Base-by-base conservation (phyloP, 352 stramenopile genomes). In the Globisporangium spinosum region DNA sequence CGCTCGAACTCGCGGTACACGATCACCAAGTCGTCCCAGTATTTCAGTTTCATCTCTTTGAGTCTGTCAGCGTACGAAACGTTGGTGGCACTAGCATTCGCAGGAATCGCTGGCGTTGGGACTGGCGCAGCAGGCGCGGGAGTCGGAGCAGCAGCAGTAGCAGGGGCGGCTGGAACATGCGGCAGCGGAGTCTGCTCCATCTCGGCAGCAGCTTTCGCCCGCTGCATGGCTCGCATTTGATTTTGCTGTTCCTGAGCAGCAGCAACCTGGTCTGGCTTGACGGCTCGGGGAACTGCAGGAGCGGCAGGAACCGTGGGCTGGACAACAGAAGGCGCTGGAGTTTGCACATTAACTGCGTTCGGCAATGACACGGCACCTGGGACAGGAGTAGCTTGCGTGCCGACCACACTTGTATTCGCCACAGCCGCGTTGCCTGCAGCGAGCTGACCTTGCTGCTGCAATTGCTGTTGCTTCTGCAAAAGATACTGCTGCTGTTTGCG, bases 1-100 rank as follows among this genome's bases (percentile, higher is more conserved):
- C 85, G 79, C 58, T 92, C 85, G 61, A 94, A 93, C 62, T 94
- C 87, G n/a, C 80, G 79, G 63, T 91, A 92, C 22, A 94, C 87
- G 56, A 93, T 83, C 56, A 94, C 79, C 12, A 94, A 61, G 58
- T 93, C 85, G 29, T 94, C 82, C 85, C 85, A 94, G 57, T 94
- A 93, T 66, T 94, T 94, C 23, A 71, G 68, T 60, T 89, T 90
- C 71, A 93, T 80, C 64, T 91, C 80, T 61, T 86, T 87, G 20
- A 92, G 74, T 22, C 83, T 77, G 27, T 94, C 85, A 29, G 79
- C 80, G 68, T 94, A 94, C 17, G 82, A 82, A 40, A 66, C 55
- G 7, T 6, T 76, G 3, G 71, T 23, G 43, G 75, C 47, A 22
- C 43, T 17, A 57, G 35, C 66, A 49, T 65, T 70, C 9, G 72